Evolutionary conservation across 495 filamentous ascomycete genomes (phyloP), one percentile per base, ranked within the genome.

Genomic region (Trichoderma erinaceum): DNA sequence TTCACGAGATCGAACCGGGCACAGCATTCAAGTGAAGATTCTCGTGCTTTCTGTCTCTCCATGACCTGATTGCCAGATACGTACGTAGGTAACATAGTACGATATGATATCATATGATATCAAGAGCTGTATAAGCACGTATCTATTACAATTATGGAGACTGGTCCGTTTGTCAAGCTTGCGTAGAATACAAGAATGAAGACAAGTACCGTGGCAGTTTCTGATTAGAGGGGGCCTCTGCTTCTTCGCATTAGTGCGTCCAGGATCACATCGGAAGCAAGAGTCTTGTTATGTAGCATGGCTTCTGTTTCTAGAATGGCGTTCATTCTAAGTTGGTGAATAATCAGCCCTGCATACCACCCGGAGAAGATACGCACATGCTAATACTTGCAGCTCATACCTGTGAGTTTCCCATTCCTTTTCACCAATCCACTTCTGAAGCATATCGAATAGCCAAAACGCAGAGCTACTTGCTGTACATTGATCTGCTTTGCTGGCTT

Each of bases 221-320:
- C 52, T 61, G 52, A 61, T 61, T 61, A 61, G 52, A 61, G 52
- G 23, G 52, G 50, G n/a, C 4, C 21, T n/a, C 27, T 61, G 10
- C 4, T 29, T n/a, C 27, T 61, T n/a, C 27, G 52, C 23, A 32
- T 61, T 61, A 61, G 52, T 29, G 52, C 52, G 52, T n/a, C 27
- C 27, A 61, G 52, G 52, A 29, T 16, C 52, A 29, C 27, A 23
- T 61, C 52, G 23, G 27, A 16, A 61, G 4, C 11, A 61, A 32
- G 23, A 32, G 52, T n/a, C 23, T 61, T 29, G 8, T 32, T 32
- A 29, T 23, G 16, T 32, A 29, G 23, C 23, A 15, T 32, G 8
- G 52, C 52, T 29, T n/a, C 5, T 61, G 52, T 61, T 61, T 61
- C 52, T 61, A 61, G 52, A 61, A 61, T 29, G 25, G 52, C 52